Base-by-base conservation (phyloP, 306 rosid species). In the Erythrophleum fordii region DNA sequence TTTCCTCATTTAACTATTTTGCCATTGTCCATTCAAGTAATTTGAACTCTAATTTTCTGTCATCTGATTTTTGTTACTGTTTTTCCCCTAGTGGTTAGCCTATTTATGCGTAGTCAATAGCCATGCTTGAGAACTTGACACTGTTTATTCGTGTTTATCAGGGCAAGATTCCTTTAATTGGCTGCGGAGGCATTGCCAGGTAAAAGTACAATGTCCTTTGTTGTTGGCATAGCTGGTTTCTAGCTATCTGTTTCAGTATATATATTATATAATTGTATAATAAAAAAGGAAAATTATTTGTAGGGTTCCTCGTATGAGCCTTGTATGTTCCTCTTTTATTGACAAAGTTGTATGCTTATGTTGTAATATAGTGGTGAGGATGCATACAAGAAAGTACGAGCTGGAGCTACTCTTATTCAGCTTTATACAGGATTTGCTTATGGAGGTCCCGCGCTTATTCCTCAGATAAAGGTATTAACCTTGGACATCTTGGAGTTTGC, bases 381-480 rank as follows among this genome's bases (percentile, higher is more conserved):
- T 31, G 99, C 99, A 72, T 95, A 95, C 81, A 79, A 80, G 84
- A 95, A 91, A 85, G 83, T 95, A 73, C 88, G 97, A 83, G 92
- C 98, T 58, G 99, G 99, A 79, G 99, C 98, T 23, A 89, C 92
- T 72, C 96, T 95, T 80, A 94, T 95, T 83, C 99, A 95, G 88
- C 91, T 95, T 67, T 95, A 95, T 76, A 93, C 99, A 2, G 94
- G 92, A 23, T 95, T 95, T 77, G 98, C 98, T 39, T 95, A 89
- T 31, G 99, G 94, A 10, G 99, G 99, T 14, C 99, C 99, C 74
- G 99, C 98, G 44, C 97, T 95, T 48, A 88, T 95, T 80, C 99
- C 97, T 80, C 97, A 87, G 80, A 93, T 95, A 77, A 95, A 95
- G 99, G 98, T 95, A 90, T 48, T 79, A 70, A 60, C 82, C 80